These are phyloP conservation scores for Ceratobasidium sp. DNA, from an alignment of 1,284 basidiomycete species.

Conservation along the genomic window DNA sequence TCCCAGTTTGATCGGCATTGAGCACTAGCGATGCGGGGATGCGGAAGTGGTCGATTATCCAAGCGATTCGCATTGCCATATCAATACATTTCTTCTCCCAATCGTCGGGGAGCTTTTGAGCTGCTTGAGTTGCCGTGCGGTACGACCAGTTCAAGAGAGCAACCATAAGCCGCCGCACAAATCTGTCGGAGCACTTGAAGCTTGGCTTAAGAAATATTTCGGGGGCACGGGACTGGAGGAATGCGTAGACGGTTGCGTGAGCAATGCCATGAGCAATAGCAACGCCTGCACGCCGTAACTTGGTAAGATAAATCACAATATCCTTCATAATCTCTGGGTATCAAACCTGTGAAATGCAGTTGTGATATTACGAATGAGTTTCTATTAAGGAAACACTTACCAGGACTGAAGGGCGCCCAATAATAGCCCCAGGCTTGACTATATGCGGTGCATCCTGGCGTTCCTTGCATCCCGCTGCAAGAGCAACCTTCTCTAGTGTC, in stretches of 20 bases:
- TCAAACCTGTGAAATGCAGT: background rate
- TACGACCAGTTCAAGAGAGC: background rate
- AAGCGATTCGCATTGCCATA: background rate
- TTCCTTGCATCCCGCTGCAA: background rate
- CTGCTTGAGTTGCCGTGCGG: background rate
- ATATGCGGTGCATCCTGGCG: background rate
- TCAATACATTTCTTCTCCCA: background rate
- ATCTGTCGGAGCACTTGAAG: background rate
- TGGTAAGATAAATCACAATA: background rate
- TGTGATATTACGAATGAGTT: background rate
- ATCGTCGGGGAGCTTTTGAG: background rate
- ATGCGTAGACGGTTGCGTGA: background rate
- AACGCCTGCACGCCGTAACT: background rate
- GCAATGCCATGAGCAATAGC: background rate
- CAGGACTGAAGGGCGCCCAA: background rate
- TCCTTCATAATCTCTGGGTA: background rate
- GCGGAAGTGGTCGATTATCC: background rate
- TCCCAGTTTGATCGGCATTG: constrained; percentile 22
- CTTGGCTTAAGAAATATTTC: background rate
- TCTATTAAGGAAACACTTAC: background rate
- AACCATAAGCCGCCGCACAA: background rate
- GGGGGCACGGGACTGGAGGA: background rate
- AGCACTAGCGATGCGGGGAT: background rate
- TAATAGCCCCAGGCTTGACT: background rate
- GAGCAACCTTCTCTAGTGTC: background rate